Percentiles rank a stretch among this genome's conserved stretches.
Evolutionary conservation across 495 filamentous ascomycete species (phyloP).

Genomic region (Trypethelium eluteriae): DNA sequence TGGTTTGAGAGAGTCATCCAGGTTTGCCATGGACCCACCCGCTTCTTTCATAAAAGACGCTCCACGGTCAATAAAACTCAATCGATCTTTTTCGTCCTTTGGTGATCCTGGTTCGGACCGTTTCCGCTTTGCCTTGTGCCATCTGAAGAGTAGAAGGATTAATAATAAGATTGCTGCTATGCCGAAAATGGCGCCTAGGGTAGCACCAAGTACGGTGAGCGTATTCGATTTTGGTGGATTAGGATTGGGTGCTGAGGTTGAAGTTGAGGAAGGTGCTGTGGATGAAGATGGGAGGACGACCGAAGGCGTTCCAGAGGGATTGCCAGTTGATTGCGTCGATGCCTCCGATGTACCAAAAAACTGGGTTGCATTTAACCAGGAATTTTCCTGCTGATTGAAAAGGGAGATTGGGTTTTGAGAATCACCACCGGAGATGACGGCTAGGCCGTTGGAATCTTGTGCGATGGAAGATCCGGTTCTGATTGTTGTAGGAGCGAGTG

Average conservation of each 20-base stretch:
- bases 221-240: conserved; percentile 33
- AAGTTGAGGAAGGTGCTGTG: conserved; percentile 35
- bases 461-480: conserved; percentile 55
- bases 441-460: conserved; percentile 49
- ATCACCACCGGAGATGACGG: conserved; percentile 72
- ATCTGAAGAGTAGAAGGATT: conserved; percentile 60
- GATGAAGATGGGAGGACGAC: conserved; percentile 31
- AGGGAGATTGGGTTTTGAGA: conserved; percentile 59
- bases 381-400: conserved; percentile 71
- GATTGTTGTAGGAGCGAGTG: conserved; percentile 55
- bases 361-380: conserved; percentile 69
- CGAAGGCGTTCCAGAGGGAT: conserved; percentile 35
- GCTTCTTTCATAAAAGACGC: conserved; percentile 50
- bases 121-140: conserved; percentile 47
- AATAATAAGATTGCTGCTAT: conserved; percentile 60
- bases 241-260: conserved; percentile 20
- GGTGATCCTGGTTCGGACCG: conserved; percentile 37
- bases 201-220: conserved; percentile 65
- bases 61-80: conserved; percentile 59
- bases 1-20: conserved; percentile 10
- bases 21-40: conserved; percentile 40
- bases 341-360: conserved; percentile 48
- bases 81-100: conserved; percentile 43
- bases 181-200: conserved; percentile 70
- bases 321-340: conserved; percentile 33